phyloP scores from a whole-genome alignment of 208 protist genomes.

The Trypanosoma rangeli region DNA sequence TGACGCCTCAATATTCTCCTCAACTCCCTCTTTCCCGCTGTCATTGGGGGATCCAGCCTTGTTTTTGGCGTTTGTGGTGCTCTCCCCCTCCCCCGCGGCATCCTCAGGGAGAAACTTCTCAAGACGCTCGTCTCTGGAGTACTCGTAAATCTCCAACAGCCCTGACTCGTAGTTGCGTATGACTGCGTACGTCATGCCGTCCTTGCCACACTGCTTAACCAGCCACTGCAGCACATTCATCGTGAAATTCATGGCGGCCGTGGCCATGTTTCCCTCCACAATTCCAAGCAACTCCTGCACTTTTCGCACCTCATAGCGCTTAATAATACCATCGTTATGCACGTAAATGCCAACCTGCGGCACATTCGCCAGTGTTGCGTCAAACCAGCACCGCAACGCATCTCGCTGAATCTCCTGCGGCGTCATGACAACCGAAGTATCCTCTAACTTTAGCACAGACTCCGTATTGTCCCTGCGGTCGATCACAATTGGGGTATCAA shows the following conservation, averaged over 20 bases:
- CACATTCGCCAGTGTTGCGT: conserved; percentile 80
- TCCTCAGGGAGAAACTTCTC: conserved; percentile 30
- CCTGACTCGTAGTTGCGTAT: conserved; percentile 54
- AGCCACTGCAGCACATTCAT: conserved; percentile 79
- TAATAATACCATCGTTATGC: conserved; percentile 73
- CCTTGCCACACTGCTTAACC: conserved; percentile 53
- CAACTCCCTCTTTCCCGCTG: background rate
- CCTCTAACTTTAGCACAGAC: conserved; percentile 62
- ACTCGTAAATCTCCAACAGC: conserved; percentile 70
- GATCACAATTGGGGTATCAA: conserved; percentile 77
- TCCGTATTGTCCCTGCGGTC: conserved; percentile 64
- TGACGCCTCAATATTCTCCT: background rate
- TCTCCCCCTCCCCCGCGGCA: conserved; percentile 8
- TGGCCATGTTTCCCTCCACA: conserved; percentile 60
- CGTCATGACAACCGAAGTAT: conserved; percentile 28
- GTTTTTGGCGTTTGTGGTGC: background rate
- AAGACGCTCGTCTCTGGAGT: conserved; percentile 32
- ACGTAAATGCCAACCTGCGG: conserved; percentile 77
- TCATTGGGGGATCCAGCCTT: background rate
- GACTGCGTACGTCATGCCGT: conserved; percentile 68
- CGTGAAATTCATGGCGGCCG: conserved; percentile 83
- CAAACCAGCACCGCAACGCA: conserved; percentile 74
- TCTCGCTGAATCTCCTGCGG: conserved; percentile 51
- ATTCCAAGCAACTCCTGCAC: conserved; percentile 67
- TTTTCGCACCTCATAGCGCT: conserved; percentile 69